Evolutionary conservation across 495 filamentous ascomycete genomes (phyloP).

Genomic region (Letharia lupina): DNA sequence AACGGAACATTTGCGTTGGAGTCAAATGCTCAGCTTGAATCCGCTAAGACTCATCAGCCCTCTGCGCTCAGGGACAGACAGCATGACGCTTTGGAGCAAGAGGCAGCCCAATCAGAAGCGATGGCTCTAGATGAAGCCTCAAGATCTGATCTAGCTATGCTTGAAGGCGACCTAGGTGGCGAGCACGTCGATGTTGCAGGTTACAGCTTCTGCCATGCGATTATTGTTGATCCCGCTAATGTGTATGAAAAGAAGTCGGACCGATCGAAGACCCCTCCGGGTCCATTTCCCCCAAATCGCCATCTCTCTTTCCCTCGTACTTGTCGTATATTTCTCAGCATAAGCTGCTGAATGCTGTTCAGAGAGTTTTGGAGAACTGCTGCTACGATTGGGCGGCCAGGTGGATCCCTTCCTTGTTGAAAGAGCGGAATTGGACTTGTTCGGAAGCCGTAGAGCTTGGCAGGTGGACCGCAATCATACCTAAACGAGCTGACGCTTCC

Average conservation of each 20-base stretch:
- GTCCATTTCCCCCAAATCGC: neutral
- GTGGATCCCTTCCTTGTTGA: neutral
- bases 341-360: neutral
- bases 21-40: neutral
- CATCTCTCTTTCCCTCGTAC: slow-evolving; percentile 1
- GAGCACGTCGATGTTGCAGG: neutral
- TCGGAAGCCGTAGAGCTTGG: neutral
- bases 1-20: neutral
- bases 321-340: neutral
- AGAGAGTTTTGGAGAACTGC: neutral
- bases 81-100: slow-evolving; percentile 5
- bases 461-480: neutral
- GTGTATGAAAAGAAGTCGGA: neutral
- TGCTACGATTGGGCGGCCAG: neutral
- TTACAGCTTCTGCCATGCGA: neutral
- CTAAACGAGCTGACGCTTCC: no score
- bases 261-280: neutral
- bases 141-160: neutral
- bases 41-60: neutral
- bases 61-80: slow-evolving; percentile 14
- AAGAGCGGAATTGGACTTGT: neutral
- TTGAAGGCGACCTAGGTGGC: neutral
- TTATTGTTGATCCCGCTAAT: neutral
- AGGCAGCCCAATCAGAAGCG: slow-evolving; percentile 1
- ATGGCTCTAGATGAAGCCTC: slow-evolving; percentile 2